phyloP scores from a whole-genome alignment of 495 filamentous ascomycete genomes.

The Jackrogersella minutella region DNA sequence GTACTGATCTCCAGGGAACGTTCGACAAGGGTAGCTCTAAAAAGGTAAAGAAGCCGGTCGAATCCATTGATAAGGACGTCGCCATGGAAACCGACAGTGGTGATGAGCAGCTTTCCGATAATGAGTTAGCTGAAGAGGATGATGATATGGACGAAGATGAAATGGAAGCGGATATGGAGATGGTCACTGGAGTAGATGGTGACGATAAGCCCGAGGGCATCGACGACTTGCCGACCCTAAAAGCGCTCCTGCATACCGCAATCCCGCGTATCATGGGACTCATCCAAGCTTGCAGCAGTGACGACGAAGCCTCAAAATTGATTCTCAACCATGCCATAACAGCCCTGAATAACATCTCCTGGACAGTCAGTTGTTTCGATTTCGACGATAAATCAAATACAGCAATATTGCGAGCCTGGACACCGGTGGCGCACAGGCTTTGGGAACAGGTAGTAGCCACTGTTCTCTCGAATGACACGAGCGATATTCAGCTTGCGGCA shows the following conservation, averaged over 20 bases:
- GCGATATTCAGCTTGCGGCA: conserved; percentile 65
- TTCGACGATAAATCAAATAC: conserved; percentile 52
- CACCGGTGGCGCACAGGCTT: conserved; percentile 56
- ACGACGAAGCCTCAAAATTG: conserved; percentile 35
- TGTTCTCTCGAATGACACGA: conserved; percentile 63
- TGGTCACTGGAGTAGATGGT: conserved; percentile 59
- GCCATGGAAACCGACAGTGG: conserved; percentile 40
- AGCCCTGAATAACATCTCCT: conserved; percentile 68
- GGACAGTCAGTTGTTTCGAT: conserved; percentile 62
- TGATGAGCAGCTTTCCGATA: conserved; percentile 31
- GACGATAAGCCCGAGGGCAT: conserved; percentile 46
- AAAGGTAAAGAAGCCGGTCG: conserved; percentile 41
- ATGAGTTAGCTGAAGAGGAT: conserved; percentile 45
- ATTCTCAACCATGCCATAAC: conserved; percentile 58
- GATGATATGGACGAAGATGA: conserved; percentile 53
- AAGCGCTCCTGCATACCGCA: conserved; percentile 56
- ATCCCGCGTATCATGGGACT: conserved; percentile 50
- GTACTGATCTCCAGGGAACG: conserved; percentile 59
- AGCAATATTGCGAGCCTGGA: conserved; percentile 57
- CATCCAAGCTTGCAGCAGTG: too few species aligned
- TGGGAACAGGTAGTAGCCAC: conserved; percentile 61
- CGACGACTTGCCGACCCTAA: conserved; percentile 56
- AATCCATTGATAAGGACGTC: conserved; percentile 43
- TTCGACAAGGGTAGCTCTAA: conserved; percentile 50
- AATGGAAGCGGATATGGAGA: conserved; percentile 66